Conservation (phyloP, 1,284 basidiomycete species). For the Testicularia cyperi region DNA sequence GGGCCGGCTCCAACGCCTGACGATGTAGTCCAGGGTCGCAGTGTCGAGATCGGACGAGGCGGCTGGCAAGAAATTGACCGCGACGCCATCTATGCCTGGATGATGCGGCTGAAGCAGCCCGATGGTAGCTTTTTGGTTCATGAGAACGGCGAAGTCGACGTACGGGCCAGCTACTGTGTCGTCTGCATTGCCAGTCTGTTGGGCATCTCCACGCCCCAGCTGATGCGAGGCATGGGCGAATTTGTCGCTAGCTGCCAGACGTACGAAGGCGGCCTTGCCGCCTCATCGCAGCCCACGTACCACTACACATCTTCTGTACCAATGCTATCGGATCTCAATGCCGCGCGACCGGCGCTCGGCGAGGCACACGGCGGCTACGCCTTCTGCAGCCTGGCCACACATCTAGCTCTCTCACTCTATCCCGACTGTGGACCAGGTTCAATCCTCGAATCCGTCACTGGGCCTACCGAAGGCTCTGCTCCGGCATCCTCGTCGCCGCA, state of each 20-base stretch:
- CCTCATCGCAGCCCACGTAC: conserved; percentile 72
- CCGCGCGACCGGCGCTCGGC: conserved; percentile 70
- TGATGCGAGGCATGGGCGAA: conserved; percentile 66
- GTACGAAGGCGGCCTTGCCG: conserved; percentile 94
- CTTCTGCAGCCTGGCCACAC: conserved; percentile 83
- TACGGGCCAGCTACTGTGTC: conserved; percentile 78
- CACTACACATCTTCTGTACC: conserved; percentile 22
- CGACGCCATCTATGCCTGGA: conserved; percentile 77
- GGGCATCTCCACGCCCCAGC: conserved; percentile 82
- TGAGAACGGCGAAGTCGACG: conserved; percentile 85
- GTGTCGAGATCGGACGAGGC: conserved; percentile 60
- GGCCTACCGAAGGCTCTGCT: neutral
- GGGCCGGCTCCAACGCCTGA: conserved; percentile 59
- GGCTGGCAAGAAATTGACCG: conserved; percentile 62
- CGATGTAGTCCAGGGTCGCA: conserved; percentile 63
- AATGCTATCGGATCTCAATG: conserved; percentile 7
- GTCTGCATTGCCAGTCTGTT: conserved; percentile 72
- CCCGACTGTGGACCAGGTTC: conserved; percentile 1
- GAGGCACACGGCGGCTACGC: conserved; percentile 99
- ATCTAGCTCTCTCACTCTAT: conserved; percentile 74
- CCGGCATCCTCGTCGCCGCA: neutral
- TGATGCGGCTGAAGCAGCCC: conserved; percentile 86
- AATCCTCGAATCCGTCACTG: conserved; percentile 5
- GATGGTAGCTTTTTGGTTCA: conserved; percentile 94
- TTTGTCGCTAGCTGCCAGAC: conserved; percentile 80